Percentiles rank a stretch among this genome's conserved stretches.
phyloP scores from a whole-genome alignment of 2,329 filamentous ascomycete species.

The Cladosporium sp. region DNA sequence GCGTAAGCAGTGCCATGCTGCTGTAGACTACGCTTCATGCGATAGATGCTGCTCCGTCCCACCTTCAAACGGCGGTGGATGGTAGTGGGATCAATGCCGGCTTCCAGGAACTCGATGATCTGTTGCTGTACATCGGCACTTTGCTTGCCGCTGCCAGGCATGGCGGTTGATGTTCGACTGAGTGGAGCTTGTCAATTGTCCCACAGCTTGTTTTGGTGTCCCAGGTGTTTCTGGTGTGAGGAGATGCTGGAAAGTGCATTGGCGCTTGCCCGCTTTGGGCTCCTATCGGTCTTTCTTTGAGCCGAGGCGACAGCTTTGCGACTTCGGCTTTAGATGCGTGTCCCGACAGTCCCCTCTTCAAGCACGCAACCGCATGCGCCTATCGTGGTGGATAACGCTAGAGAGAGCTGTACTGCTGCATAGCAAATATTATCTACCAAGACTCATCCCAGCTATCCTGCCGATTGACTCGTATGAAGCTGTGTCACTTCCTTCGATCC shows the following conservation, averaged over 20 bases:
- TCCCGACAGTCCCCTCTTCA: not conserved
- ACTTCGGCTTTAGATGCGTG: not conserved
- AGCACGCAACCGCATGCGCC: conserved; percentile 3
- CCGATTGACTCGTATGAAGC: conserved; percentile 10
- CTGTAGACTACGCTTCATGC: conserved; percentile 37
- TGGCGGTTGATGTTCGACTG: conserved; percentile 10
- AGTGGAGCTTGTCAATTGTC: not conserved
- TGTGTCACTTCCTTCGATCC: conserved; percentile 8
- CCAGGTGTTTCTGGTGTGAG: conserved; percentile 12
- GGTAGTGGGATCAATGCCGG: conserved; percentile 37
- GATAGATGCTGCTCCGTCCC: conserved; percentile 36
- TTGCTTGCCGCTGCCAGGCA: conserved; percentile 36
- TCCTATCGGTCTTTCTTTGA: not conserved
- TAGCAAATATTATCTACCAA: not conserved
- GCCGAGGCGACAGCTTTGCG: not conserved
- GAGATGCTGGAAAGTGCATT: conserved; percentile 4
- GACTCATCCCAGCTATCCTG: not conserved
- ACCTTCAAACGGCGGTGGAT: conserved; percentile 37
- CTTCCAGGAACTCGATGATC: conserved; percentile 37
- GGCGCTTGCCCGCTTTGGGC: not conserved
- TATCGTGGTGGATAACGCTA: not conserved
- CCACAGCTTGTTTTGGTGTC: conserved; percentile 13
- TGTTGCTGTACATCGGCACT: conserved; percentile 31
- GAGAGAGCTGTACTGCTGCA: not conserved
- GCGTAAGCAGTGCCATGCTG: conserved; percentile 37